Conservation (phyloP, 176 grass and related monocot species). For the Triticum dicoccoides region DNA sequence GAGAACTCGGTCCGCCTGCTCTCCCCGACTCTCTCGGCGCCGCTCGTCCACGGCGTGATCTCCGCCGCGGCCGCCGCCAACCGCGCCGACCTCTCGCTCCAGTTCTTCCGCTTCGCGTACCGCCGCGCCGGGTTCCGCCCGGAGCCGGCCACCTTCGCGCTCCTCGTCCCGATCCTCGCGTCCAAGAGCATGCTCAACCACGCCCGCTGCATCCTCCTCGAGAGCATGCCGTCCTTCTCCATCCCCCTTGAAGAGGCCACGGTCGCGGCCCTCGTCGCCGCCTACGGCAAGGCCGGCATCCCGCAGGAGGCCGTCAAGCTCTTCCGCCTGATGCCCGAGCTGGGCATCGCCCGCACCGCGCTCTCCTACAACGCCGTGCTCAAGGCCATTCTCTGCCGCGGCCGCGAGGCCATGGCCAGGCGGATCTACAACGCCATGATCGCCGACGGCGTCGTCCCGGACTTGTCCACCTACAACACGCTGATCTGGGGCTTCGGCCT, state of each 20-base stretch:
- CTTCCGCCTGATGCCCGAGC: slow-evolving; percentile 78
- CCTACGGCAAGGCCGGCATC: slow-evolving; percentile 53
- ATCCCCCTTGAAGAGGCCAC: slow-evolving; percentile 60
- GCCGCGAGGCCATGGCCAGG: no score
- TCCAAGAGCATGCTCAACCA: slow-evolving; percentile 83
- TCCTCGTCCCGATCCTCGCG: slow-evolving; percentile 57
- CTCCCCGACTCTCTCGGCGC: slow-evolving; percentile 35
- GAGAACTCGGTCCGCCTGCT: slow-evolving; percentile 45
- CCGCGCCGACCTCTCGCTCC: no score
- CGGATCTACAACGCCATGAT: no score
- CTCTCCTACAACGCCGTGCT: slow-evolving; percentile 67
- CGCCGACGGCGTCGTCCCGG: slow-evolving; percentile 44
- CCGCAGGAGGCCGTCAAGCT: slow-evolving; percentile 38
- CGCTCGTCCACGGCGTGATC: slow-evolving; percentile 56
- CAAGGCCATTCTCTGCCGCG: no score
- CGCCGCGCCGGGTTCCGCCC: no score
- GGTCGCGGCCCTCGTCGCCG: slow-evolving; percentile 57
- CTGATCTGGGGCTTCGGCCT: slow-evolving; percentile 84
- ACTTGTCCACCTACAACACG: slow-evolving; percentile 66
- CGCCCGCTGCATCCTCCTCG: slow-evolving; percentile 28
- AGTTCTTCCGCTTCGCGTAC: no score
- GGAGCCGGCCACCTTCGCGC: slow-evolving; percentile 19
- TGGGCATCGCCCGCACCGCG: slow-evolving; percentile 54
- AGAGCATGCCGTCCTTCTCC: slow-evolving; percentile 67
- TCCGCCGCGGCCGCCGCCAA: no score